These are phyloP conservation scores for Gossypium schwendimanii DNA, from an alignment of 441 rosid genomes.

Conservation along the genomic window DNA sequence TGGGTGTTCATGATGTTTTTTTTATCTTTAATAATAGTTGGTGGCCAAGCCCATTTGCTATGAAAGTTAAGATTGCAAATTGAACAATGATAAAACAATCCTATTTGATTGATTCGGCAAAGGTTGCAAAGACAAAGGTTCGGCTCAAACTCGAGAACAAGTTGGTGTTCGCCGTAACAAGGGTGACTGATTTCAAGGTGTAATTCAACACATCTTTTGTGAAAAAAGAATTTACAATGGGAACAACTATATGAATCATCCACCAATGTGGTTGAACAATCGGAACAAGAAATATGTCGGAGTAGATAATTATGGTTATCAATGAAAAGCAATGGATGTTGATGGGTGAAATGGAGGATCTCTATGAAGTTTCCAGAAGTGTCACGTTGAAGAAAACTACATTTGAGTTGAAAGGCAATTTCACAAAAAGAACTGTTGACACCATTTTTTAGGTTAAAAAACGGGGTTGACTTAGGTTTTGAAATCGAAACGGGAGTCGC, in stretches of 20 bases:
- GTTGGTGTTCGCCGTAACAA: not conserved
- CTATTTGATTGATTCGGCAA: not conserved
- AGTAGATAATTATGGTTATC: not conserved
- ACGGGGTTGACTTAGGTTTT: too few species aligned
- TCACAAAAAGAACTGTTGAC: not conserved
- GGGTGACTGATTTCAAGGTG: not conserved
- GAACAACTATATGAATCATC: not conserved
- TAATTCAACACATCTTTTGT: not conserved
- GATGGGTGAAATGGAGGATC: not conserved
- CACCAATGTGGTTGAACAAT: not conserved
- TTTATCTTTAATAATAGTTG: too few species aligned
- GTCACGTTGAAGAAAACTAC: too few species aligned
- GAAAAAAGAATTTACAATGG: not conserved
- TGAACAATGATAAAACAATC: slow-evolving; percentile 11
- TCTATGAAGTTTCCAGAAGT: not conserved
- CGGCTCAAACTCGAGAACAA: not conserved
- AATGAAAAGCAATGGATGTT: not conserved
- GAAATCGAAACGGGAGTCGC: too few species aligned
- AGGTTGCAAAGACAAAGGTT: not conserved
- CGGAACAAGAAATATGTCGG: not conserved
- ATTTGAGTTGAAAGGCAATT: not conserved
- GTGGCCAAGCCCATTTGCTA: not conserved
- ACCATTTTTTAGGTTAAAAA: too few species aligned
- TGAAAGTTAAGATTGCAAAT: too few species aligned
- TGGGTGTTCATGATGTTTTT: too few species aligned